Base-by-base conservation (phyloP, 495 filamentous ascomycete genomes). In the Lophiostoma macrostomum region DNA sequence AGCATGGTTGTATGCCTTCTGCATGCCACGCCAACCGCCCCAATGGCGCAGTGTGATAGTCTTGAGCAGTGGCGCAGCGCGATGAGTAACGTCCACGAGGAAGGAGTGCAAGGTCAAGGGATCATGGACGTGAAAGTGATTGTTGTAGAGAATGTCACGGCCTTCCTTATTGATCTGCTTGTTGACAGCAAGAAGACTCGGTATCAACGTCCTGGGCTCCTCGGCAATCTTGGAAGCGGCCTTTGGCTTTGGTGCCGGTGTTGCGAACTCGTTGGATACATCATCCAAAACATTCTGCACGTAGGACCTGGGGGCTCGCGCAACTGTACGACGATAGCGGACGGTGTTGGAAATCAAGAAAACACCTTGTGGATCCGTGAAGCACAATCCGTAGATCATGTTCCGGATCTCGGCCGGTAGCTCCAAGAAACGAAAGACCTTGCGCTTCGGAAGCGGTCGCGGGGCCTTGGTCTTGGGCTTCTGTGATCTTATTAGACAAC, bases 381-480 rank as follows among this genome's bases (percentile, higher is more conserved):
- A 48, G 53, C 50, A 58, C 28, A 49, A 46, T 12, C 44, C 52
- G 60, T 67, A 67, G 36, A 66, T 64, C 29, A 53, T 23, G 51
- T 60, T 56, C 1, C 63, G 49, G 19, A 69, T 56, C 50, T 69
- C 67, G 10, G 52, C 49, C 4, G 67, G 65, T 5, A 69, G 62
- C 20, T 53, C 14, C 11, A 65, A 19, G 35, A 69, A 67, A 0
- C 43, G 61, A 25, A 69, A 69, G 31, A 58, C 44, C 30, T 58
- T 65, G 16, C 37, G 38, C 44, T 53, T 60, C 4, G 47, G 47
- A 43, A 46, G 51, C 12, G 53, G 44, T 29, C 44, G 37, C 0
- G 23, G n/a, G 16, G 51, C 13, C 10, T 20, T 37, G 48, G 34
- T 19, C 30, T 47, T 41, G 22, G 38, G 41, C 28, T 54, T 38